Base-by-base conservation (phyloP, 2,329 filamentous ascomycete genomes). In the Ceratocystis colombiana region DNA sequence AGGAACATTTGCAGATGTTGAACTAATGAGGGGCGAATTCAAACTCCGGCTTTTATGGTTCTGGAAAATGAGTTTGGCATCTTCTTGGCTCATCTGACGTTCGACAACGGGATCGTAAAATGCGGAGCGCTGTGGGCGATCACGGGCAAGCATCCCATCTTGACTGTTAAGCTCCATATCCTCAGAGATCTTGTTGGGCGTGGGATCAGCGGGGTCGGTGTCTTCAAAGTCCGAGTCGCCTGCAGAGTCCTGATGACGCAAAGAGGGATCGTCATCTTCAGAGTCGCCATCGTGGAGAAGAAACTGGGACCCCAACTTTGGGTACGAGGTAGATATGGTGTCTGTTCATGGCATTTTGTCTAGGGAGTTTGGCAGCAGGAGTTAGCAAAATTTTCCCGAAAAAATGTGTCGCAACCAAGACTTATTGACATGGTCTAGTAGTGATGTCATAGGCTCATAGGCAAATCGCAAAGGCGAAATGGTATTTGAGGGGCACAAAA, bases 41-140 rank as follows among this genome's bases (percentile, higher is more conserved):
- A 66, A 33, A 41, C 63, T 68, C 20, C 67, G 64, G 28, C 33
- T 57, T 20, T 68, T 66, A 61, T 68, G 67, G 44, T 67, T 69
- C 77, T 96, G 93, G 75, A 96, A 99, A 78, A 97, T 96, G 69
- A 96, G 82, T 76, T 96, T 97, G 68, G 93, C 90, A 74, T 99
- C 94, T 30, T 89, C 87, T 75, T 96, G 91, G 72, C 88, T 95
- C 85, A 96, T 88, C 73, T 93, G 89, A 72, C 94, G 95, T 76
- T 99, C 94, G 64, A 90, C 89, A 64, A 93, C 88, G 72, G 93
- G 90, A 75, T 96, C 92, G 77, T 96, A 96, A 73, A 91, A 95
- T 22, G 92, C 89, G 7, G 91, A 96, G 73, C 87, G 87, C 68
- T 81, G 81, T 44, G 83, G 84, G 64, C 84, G 73, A 72, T 87